Percentiles rank a stretch among this genome's conserved stretches.
Conservation (phyloP, 331 rosid genomes). For the Quercus tomentella region DNA sequence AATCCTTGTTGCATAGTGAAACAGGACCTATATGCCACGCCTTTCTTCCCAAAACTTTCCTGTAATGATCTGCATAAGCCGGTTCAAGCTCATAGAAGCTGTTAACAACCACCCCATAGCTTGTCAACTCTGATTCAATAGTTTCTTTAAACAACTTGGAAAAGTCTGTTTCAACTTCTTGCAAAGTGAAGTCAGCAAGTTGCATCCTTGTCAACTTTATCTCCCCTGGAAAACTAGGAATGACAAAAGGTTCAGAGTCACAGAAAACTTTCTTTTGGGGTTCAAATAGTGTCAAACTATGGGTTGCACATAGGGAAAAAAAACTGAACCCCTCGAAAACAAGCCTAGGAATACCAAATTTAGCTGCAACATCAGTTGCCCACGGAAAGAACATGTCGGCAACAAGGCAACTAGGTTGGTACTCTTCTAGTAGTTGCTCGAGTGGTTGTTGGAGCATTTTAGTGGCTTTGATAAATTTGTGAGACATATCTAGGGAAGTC, state of each 20-base stretch:
- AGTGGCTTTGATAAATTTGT: slow-evolving; percentile 3
- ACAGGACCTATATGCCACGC: slow-evolving; percentile 7
- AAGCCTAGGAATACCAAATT: slow-evolving; percentile 18
- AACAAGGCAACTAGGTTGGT: slow-evolving; percentile 22
- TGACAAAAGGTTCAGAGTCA: background rate
- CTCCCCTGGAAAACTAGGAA: background rate
- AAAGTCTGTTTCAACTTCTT: background rate
- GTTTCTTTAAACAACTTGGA: background rate
- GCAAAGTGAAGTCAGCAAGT: background rate
- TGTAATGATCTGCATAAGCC: background rate
- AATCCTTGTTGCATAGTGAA: slow-evolving; percentile 1
- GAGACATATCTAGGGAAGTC: background rate
- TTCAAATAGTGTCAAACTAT: background rate
- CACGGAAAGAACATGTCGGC: slow-evolving; percentile 23
- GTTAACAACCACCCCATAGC: background rate
- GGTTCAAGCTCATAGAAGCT: background rate
- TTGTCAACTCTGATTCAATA: slow-evolving; percentile 14
- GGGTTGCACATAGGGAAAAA: slow-evolving; percentile 17
- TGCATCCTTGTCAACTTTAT: slow-evolving; percentile 2
- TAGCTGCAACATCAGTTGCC: slow-evolving; percentile 17
- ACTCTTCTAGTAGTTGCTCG: background rate
- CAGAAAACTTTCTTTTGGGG: slow-evolving; percentile 18
- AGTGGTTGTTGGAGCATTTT: slow-evolving; percentile 1
- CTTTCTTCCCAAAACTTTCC: background rate
- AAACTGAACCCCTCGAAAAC: background rate